Base-by-base conservation (phyloP, 257 asterid species). In the Euphrasia confusa region DNA sequence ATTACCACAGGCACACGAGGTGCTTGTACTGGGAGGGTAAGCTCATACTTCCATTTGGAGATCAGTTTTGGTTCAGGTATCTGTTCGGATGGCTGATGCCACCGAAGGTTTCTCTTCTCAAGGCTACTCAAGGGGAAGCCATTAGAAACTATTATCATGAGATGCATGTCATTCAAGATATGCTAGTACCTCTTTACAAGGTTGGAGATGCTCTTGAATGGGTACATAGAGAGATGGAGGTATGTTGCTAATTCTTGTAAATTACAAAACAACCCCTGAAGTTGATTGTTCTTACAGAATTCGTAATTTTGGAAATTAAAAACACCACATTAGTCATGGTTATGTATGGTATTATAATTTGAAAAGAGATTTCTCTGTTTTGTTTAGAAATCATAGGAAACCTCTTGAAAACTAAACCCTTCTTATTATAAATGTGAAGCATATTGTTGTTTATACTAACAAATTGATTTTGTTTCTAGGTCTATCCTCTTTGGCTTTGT, bases 1-100 rank as follows among this genome's bases (percentile, higher is more conserved):
- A 83, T 68, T 90, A 85, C 79, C 97, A 90, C 81, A 83, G 96
- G 80, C 97, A 87, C 57, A 90, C 97, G 1, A 74, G 97, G 64
- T 83, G 95, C 82, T 81, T 90, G 76, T 90, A 90, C 65, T 90
- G 97, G 97, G 97, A 90, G 75, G 97, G 97, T 37, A 90, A 90
- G 74, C 96, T 90, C 65, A 90, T 90, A 68, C 96, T 90, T 64
- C 97, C 97, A 35, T 90, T 90, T 21, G 97, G 63, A 6, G 97
- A 90, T 70, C 97, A 90, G 55, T 90, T 83, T 78, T 90, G 97
- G 97, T 90, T 90, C 80, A 83, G 97, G 83, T 87, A 56, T 75
- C 75, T 80, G 27, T 66, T 90, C 2, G 97, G 97, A 7, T 90
- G 97, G 97, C 5, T 82, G 78, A 90, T 90, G 96, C 96, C 95